phyloP scores from a whole-genome alignment of 176 grass and related monocot genomes.

The Triticum dicoccoides region DNA sequence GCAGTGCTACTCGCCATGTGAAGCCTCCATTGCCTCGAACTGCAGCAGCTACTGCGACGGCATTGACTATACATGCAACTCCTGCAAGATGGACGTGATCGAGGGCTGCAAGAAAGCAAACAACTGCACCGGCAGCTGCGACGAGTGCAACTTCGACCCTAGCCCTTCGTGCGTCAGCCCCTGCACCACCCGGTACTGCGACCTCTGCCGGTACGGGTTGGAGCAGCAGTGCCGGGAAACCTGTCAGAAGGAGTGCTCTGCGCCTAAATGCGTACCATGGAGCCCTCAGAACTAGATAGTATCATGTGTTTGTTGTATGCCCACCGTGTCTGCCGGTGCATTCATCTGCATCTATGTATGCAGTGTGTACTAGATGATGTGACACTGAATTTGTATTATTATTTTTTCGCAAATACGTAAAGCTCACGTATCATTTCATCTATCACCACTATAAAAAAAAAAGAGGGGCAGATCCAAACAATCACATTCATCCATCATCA shows the following conservation, averaged over 20 bases:
- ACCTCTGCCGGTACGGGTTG: background rate
- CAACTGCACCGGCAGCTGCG: background rate
- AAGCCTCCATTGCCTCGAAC: background rate
- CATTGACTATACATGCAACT: background rate
- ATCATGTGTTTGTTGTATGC: too few relatives aligned
- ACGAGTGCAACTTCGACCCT: background rate
- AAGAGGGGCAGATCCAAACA: too few relatives aligned
- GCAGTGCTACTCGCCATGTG: background rate
- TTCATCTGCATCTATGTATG: too few relatives aligned
- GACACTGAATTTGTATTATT: too few relatives aligned
- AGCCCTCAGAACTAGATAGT: too few relatives aligned
- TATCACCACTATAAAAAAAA: too few relatives aligned
- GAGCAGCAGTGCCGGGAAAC: background rate
- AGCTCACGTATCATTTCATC: too few relatives aligned
- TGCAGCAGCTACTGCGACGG: background rate
- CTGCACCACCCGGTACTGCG: background rate
- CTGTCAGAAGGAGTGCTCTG: background rate
- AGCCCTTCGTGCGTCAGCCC: background rate
- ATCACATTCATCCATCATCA: too few relatives aligned
- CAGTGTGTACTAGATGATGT: too few relatives aligned
- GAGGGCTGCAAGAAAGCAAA: background rate
- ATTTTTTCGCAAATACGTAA: too few relatives aligned
- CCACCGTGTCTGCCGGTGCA: too few relatives aligned
- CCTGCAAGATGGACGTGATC: background rate
- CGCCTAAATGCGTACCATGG: background rate